Evolutionary conservation across 441 rosid genomes (phyloP), one percentile per base, ranked within the genome.

Genomic region (Brassica balearica): DNA sequence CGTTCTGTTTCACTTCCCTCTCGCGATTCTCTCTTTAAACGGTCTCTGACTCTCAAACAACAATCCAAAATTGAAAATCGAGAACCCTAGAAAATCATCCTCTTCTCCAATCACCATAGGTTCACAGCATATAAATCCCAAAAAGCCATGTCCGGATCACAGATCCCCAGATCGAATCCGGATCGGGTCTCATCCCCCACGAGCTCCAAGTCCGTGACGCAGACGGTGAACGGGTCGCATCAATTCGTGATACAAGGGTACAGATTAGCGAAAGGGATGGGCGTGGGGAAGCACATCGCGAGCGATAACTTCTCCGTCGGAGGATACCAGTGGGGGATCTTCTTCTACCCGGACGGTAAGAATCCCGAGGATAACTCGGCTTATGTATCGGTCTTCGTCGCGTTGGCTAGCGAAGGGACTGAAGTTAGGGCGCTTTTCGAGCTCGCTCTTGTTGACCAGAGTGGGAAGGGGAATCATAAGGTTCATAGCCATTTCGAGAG

Each of bases 341-440:
- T 88, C 81, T 91, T 91, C 59, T 91, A 91, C 73, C 96, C 96
- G 10, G 96, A 88, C 72, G 96, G 93, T 12, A 91, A 91, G 81
- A 91, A 90, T 78, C 84, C 80, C 2, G 96, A 91, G 79, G 93
- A 91, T 73, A 88, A 73, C 58, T 88, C 92, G 8, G 25, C 84
- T 5, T 91, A 91, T 63, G 92, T 91, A 1, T 91, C 92, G 8
- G 86, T 90, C 15, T 91, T 91, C 73, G 88, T 91, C 8, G 94
- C 94, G 5, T 75, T 91, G 69, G 97, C 90, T 0, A 91, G 97
- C 79, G 97, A 91, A 29, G 97, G 97, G 3, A 83, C 90, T 0
- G 94, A 91, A 27, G 97, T 91, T 7, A 87, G 97, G 81, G 97
- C 94, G 14, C 87, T 91, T 38, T 91, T 91, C 56, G 91, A 91